Evolutionary conservation across 257 asterid genomes (phyloP), one percentile per base, ranked within the genome.

Genomic region (Anisodus tanguticus): DNA sequence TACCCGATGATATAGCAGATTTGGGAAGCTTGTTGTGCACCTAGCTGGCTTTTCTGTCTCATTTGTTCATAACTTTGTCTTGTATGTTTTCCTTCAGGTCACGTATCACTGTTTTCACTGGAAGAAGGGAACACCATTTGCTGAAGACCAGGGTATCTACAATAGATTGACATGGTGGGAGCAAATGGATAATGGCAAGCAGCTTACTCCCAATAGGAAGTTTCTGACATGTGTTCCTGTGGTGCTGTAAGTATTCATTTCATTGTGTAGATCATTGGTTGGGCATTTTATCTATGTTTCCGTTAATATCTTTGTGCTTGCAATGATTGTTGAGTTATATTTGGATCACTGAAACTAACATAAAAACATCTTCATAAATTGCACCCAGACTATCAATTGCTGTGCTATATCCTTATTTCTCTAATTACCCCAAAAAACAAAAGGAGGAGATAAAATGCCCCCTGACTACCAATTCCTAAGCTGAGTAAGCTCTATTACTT

Each of bases 121-220:
- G 98, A 92, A 91, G 87, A 94, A 94, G 89, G 98, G 98, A 87
- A 94, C 98, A n/a, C 98, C 98, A 6, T 94, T 94, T 86, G 92
- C 97, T 87, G 98, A 94, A 86, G 97, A 94, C 84, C 98, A 94
- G 90, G 98, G 98, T 67, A 93, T 94, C 66, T 94, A 94, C 85
- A 93, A 94, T 89, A 76, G 92, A 22, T 86, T 94, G 90, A 94
- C 98, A 74, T 94, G 98, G 98, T 94, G 98, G 98, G 98, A 94
- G 88, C 98, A 94, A 90, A 90, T 94, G 47, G 98, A 94, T 88
- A 88, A 89, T 79, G 98, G 98, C 83, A 91, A 92, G 87, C 98
- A 94, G 92, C 97, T 93, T 88, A 94, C 98, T 51, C 95, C 95
- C 86, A 94, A 94, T 81, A 92, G 98, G 86, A 94, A 94, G 91